phyloP scores from a whole-genome alignment of 192 early-diverging fungal species.

The Coemansia sp. region DNA sequence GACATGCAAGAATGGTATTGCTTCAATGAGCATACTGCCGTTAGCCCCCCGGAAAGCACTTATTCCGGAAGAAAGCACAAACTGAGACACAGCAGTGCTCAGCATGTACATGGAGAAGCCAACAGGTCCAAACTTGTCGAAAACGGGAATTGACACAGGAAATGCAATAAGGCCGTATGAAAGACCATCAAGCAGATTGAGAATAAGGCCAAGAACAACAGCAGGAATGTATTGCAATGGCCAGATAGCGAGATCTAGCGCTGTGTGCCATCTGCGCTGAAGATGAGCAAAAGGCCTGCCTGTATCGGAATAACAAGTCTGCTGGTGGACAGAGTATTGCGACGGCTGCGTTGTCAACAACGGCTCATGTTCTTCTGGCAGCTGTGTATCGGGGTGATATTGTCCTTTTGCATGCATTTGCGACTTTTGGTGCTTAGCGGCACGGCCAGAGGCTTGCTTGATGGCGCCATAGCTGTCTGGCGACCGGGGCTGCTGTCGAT shows the following conservation, averaged over 20 bases:
- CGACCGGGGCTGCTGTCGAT: neutral
- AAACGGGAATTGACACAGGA: constrained; percentile 73
- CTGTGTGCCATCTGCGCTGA: constrained; percentile 28
- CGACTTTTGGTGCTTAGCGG: constrained; percentile 2
- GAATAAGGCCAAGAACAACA: constrained; percentile 82
- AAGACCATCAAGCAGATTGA: constrained; percentile 92
- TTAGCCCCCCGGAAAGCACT: constrained; percentile 90
- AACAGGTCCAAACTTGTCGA: constrained; percentile 69
- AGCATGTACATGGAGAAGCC: constrained; percentile 98
- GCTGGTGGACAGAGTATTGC: neutral
- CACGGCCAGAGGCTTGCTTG: neutral
- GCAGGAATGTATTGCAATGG: constrained; percentile 80
- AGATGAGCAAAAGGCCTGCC: constrained; percentile 15
- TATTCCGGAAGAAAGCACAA: constrained; percentile 76
- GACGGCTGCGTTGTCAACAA: constrained; percentile 14
- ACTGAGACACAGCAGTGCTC: constrained; percentile 70
- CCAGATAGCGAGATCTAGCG: constrained; percentile 29
- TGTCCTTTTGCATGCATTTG: constrained; percentile 15
- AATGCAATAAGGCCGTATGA: constrained; percentile 92
- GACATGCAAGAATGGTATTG: constrained; percentile 87
- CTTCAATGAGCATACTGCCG: constrained; percentile 86
- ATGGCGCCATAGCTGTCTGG: constrained; percentile 16
- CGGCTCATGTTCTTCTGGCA: constrained; percentile 15
- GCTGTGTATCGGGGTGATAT: constrained; percentile 1
- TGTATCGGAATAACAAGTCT: neutral